A percentile compares a stretch with the other conserved stretches of the same genome.
Conservation (phyloP, 352 stramenopile species). For the Bremia lactucae region DNA sequence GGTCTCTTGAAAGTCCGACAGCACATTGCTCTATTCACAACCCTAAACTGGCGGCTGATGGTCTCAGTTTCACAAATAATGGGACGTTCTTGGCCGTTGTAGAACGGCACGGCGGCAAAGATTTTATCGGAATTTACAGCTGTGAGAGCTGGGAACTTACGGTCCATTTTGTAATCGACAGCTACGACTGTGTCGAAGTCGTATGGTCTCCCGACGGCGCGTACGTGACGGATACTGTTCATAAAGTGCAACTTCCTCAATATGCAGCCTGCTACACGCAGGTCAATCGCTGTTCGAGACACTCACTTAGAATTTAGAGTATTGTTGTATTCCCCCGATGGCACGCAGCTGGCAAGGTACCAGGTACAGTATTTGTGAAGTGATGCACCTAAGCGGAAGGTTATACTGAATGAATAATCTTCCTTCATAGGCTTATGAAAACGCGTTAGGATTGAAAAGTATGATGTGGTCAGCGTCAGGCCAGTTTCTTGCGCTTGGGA, state of each 20-base stretch:
- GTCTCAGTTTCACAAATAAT: constrained; percentile 53
- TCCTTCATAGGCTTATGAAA: constrained; percentile 51
- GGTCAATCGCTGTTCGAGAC: constrained; percentile 58
- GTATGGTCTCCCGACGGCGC: constrained; percentile 55
- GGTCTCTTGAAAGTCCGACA: constrained; percentile 50
- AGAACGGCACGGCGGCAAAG: constrained; percentile 75
- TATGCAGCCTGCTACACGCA: constrained; percentile 1
- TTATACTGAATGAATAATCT: neutral
- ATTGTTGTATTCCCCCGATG: constrained; percentile 58
- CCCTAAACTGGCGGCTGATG: constrained; percentile 58
- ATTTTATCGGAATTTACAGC: constrained; percentile 70
- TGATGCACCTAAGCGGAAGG: neutral
- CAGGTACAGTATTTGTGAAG: constrained; percentile 27
- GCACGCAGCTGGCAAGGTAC: constrained; percentile 51
- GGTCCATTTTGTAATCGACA: constrained; percentile 58
- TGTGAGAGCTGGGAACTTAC: constrained; percentile 66
- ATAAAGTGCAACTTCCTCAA: neutral
- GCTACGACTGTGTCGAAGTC: constrained; percentile 74
- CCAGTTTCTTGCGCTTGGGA: constrained; percentile 68
- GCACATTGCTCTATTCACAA: constrained; percentile 49
- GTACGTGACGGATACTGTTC: no score
- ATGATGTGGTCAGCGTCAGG: constrained; percentile 73
- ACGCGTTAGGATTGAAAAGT: constrained; percentile 56
- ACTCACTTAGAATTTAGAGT: constrained; percentile 66
- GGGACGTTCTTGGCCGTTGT: constrained; percentile 47